These are phyloP conservation scores for Gyromitra esculenta DNA, from an alignment of 2,329 filamentous ascomycete species.

Conservation along the genomic window DNA sequence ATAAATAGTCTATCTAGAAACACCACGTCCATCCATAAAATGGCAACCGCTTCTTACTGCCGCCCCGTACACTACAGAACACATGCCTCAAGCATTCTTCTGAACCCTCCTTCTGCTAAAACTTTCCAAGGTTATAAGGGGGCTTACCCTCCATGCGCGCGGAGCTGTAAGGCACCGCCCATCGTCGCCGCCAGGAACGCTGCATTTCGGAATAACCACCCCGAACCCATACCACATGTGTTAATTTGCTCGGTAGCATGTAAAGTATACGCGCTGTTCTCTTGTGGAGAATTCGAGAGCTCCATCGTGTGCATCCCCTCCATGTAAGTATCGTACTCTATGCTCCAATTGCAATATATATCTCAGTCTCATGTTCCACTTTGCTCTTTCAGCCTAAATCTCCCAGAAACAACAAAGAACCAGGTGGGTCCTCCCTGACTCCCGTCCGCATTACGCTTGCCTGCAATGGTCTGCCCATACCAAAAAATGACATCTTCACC, in stretches of 20 bases:
- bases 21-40: slow-evolving; percentile 23
- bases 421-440: slow-evolving; percentile 30
- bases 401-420: neutral
- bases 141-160: slow-evolving; percentile 8
- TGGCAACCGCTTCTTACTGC: slow-evolving; percentile 37
- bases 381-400: slow-evolving; percentile 42
- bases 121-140: neutral
- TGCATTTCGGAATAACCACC: slow-evolving; percentile 36
- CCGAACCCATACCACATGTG: slow-evolving; percentile 26
- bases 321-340: slow-evolving; percentile 26
- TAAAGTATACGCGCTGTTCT: slow-evolving; percentile 19
- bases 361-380: slow-evolving; percentile 29
- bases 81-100: neutral
- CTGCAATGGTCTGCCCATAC: slow-evolving; percentile 15
- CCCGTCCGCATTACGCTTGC: neutral
- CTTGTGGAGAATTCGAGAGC: slow-evolving; percentile 12
- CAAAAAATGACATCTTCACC: neutral
- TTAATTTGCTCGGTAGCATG: slow-evolving; percentile 2
- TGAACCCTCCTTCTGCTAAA: slow-evolving; percentile 12
- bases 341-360: slow-evolving; percentile 46
- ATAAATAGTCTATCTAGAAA: slow-evolving; percentile 36
- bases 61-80: slow-evolving; percentile 17
- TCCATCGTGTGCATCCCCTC: slow-evolving; percentile 13
- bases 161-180: slow-evolving; percentile 36
- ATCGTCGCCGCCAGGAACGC: slow-evolving; percentile 3